Percentiles rank a stretch among this genome's conserved stretches.
Evolutionary conservation across 2,329 filamentous ascomycete genomes (phyloP).

Genomic region (Fusarium tanahbumbuense): DNA sequence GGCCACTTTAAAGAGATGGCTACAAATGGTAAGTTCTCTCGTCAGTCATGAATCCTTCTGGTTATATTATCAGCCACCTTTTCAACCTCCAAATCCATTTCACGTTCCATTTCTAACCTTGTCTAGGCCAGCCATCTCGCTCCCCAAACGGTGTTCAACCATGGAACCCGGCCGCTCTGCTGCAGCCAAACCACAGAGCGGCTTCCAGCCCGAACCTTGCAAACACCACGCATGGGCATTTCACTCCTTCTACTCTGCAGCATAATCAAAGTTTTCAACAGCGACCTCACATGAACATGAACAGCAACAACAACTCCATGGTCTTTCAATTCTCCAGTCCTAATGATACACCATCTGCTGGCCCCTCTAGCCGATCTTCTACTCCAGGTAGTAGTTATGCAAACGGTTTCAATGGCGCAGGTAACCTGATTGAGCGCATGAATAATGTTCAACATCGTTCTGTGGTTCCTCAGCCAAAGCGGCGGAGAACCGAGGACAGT

Average conservation of each 20-base stretch:
- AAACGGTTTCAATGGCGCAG: conserved; percentile 57
- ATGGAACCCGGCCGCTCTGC: conserved; percentile 57
- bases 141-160: conserved; percentile 46
- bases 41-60: neutral
- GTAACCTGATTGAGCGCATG: conserved; percentile 77
- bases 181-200: conserved; percentile 53
- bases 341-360: conserved; percentile 50
- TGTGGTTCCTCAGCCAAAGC: conserved; percentile 70
- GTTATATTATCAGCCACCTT: neutral
- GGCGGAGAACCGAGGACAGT: conserved; percentile 67
- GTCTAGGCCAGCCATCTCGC: conserved; percentile 47
- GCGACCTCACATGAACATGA: conserved; percentile 47
- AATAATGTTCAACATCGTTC: conserved; percentile 78
- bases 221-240: conserved; percentile 44
- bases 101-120: conserved; percentile 25
- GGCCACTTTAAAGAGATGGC: conserved; percentile 47
- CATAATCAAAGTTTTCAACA: conserved; percentile 39
- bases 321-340: conserved; percentile 59
- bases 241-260: conserved; percentile 36
- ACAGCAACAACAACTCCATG: conserved; percentile 50
- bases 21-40: conserved; percentile 47
- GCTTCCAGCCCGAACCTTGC: conserved; percentile 46
- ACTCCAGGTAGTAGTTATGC: conserved; percentile 48
- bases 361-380: conserved; percentile 49
- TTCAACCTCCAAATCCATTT: conserved; percentile 4